Conservation (phyloP, 139 green algal genomes). For the Pedinophyceae sp. region DNA sequence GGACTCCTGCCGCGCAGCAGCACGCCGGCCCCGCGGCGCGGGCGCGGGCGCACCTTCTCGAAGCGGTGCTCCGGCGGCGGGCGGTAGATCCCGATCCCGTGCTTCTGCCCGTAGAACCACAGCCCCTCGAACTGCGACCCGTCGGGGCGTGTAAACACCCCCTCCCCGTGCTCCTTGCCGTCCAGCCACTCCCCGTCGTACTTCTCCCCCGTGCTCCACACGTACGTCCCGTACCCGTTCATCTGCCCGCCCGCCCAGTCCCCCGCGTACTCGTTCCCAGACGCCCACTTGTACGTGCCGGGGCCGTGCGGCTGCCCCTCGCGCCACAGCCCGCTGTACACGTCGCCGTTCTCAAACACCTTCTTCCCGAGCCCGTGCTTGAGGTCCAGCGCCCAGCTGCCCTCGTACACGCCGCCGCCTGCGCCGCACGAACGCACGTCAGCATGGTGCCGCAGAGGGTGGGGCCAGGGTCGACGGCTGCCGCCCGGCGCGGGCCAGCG, state of each 20-base stretch:
- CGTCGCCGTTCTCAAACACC: constrained; percentile 51
- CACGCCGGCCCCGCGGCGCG: too few relatives aligned
- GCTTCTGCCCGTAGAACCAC: constrained; percentile 53
- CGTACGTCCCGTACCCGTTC: constrained; percentile 70
- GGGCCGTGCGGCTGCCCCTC: constrained; percentile 12
- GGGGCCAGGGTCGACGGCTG: constrained; percentile 37
- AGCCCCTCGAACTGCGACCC: constrained; percentile 67
- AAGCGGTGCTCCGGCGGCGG: too few relatives aligned
- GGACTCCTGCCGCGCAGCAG: too few relatives aligned
- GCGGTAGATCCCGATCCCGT: constrained; percentile 59
- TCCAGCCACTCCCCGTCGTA: constrained; percentile 75
- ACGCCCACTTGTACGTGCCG: constrained; percentile 29
- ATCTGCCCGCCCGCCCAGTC: constrained; percentile 68
- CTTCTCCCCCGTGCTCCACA: constrained; percentile 62
- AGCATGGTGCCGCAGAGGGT: constrained; percentile 24
- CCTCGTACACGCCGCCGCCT: constrained; percentile 8
- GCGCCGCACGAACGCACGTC: not conserved
- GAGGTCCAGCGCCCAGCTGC: constrained; percentile 42
- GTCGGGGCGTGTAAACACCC: constrained; percentile 70
- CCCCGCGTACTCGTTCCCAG: constrained; percentile 67
- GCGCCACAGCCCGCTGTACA: constrained; percentile 53
- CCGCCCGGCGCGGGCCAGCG: too few relatives aligned
- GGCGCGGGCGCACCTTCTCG: too few relatives aligned
- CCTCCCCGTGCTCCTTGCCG: constrained; percentile 50
- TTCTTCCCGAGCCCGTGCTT: constrained; percentile 72